A percentile compares a stretch with the other conserved stretches of the same genome.
phyloP scores from a whole-genome alignment of 176 grass and related monocot species.

The Oryza glumipatula region DNA sequence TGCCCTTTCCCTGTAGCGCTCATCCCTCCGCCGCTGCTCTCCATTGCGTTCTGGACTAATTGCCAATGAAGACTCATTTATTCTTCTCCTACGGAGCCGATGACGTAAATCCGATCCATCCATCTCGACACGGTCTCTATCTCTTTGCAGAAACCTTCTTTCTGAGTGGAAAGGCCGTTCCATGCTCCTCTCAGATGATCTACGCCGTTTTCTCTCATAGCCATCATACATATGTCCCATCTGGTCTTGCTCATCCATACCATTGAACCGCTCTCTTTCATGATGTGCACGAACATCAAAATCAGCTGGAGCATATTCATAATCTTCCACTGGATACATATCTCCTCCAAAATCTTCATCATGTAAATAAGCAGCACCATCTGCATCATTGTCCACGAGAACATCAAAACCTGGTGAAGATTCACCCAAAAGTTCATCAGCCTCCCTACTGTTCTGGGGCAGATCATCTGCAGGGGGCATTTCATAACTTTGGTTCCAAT shows the following conservation, averaged over 20 bases:
- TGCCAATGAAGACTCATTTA: constrained; percentile 53
- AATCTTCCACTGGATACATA: constrained; percentile 74
- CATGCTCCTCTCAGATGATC: constrained; percentile 57
- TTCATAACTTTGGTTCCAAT: constrained; percentile 45
- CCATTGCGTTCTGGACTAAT: constrained; percentile 48
- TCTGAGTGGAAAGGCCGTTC: constrained; percentile 58
- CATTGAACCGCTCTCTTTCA: constrained; percentile 71
- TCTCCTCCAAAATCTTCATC: constrained; percentile 74
- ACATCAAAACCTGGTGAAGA: constrained; percentile 96
- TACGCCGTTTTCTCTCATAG: constrained; percentile 70
- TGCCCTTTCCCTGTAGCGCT: constrained; percentile 51
- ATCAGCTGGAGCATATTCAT: constrained; percentile 63
- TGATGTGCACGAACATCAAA: constrained; percentile 49
- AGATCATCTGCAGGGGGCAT: constrained; percentile 51
- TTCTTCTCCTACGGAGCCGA: constrained; percentile 72
- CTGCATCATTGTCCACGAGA: constrained; percentile 79
- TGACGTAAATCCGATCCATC: constrained; percentile 84
- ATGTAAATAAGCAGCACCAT: constrained; percentile 66
- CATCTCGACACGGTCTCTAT: constrained; percentile 42
- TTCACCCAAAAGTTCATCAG: constrained; percentile 72
- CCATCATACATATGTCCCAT: constrained; percentile 46
- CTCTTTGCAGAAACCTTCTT: constrained; percentile 60
- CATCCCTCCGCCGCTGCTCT: constrained; percentile 45
- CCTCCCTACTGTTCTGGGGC: constrained; percentile 73
- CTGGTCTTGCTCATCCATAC: constrained; percentile 43